Base-by-base conservation (phyloP, 371 early-diverging fungal genomes). In the Rhizopus sp. region DNA sequence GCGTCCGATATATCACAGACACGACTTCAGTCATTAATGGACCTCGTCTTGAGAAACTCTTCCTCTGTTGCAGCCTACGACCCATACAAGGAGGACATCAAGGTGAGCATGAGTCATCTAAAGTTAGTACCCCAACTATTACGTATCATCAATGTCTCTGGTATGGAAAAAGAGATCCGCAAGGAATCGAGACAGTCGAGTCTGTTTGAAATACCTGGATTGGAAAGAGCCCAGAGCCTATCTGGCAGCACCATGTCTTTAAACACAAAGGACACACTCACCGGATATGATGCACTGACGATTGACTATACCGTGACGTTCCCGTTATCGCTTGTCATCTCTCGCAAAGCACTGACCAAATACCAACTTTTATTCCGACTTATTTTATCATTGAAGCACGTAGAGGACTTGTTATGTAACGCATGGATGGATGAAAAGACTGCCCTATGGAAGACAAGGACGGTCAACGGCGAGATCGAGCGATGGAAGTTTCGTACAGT, bases 311-410 rank as follows among this genome's bases (percentile, higher is more conserved):
- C 80, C 7, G 88, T 92, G 4, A 77, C 82, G 3, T 98, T 97
- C 60, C 98, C 98, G 4, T 70, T 90, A 1, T 92, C 96, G 3
- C 73, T 98, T 6, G 89, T 97, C 3, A 83, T 98, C 40, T 90
- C 90, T 37, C 84, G 84, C 53, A 88, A 87, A 45, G 84, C 92
- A 3, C 66, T 95, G 49, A 85, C 88, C 7, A 95, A 95, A 68
- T 97, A 98, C 68, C 94, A 93, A 63, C 75, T 95, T 4, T 66
- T 97, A 32, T 95, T 95, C 71, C 87, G 98, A 10, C 92, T 93
- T 67, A 72, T 97, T 12, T 69, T 97, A 33, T 80, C 86, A 41
- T 80, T 95, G 64, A 94, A 94, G 63, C 87, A 92, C 57, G 83
- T 90, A 1, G 97, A 96, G 66, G 88, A 91, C 48, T 68, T 84